Evolutionary conservation across 2,329 filamentous ascomycete species (phyloP).

Genomic region (Penicillium fuscoglaucum): DNA sequence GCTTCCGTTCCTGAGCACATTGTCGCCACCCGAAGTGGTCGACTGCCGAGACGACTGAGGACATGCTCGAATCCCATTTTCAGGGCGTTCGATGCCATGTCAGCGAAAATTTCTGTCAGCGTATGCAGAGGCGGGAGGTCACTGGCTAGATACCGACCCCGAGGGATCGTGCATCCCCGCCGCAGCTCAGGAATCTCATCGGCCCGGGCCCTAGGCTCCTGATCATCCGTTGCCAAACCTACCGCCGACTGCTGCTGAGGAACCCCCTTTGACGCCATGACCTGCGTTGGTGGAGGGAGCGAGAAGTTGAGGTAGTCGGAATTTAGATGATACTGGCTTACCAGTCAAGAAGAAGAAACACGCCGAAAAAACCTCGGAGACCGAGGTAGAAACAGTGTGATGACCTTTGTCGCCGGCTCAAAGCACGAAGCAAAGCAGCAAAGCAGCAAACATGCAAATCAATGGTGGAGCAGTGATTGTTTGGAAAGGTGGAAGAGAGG

Average conservation of each 20-base stretch:
- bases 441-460: not conserved
- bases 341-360: not conserved
- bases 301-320: not conserved
- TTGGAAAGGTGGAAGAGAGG: not conserved
- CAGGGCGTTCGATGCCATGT: slow-evolving; percentile 28
- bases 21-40: slow-evolving; percentile 61
- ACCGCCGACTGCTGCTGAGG: not conserved
- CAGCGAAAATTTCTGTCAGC: slow-evolving; percentile 33
- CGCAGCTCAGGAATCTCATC: slow-evolving; percentile 26
- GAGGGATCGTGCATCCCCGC: slow-evolving; percentile 7
- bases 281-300: not conserved
- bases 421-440: not conserved
- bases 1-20: slow-evolving; percentile 79
- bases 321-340: not conserved
- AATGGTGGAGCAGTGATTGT: not conserved
- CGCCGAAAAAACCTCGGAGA: not conserved
- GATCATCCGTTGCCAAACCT: not conserved
- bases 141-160: slow-evolving; percentile 19
- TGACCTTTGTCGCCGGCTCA: not conserved
- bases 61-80: slow-evolving; percentile 48
- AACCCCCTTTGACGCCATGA: not conserved
- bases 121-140: slow-evolving; percentile 29
- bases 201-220: slow-evolving; percentile 4
- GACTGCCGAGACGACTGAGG: slow-evolving; percentile 35
- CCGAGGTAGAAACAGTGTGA: not conserved